These are phyloP conservation scores for Trichophyton mentagrophytes DNA, from an alignment of 2,329 filamentous ascomycete species.

Conservation along the genomic window DNA sequence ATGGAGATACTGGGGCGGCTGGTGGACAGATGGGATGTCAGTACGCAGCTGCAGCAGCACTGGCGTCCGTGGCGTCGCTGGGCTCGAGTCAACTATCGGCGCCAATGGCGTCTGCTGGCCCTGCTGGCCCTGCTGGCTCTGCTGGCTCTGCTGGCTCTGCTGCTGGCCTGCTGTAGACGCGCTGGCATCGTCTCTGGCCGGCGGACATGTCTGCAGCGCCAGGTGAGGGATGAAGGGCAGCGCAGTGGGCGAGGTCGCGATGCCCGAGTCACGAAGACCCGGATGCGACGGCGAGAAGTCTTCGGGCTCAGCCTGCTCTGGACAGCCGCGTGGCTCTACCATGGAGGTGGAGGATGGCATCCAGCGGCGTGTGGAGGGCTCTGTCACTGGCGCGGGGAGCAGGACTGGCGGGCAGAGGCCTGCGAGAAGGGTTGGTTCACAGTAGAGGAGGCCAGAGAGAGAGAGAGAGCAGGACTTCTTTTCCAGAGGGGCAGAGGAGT, in stretches of 20 bases:
- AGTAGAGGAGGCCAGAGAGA: too few species aligned
- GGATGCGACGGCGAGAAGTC: neutral
- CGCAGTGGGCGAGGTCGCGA: neutral
- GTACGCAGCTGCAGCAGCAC: conserved; percentile 12
- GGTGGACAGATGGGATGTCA: conserved; percentile 4
- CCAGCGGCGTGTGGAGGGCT: neutral
- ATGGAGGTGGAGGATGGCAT: neutral
- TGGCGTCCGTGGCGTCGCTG: conserved; percentile 7
- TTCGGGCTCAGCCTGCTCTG: neutral
- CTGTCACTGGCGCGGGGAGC: neutral
- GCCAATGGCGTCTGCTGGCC: neutral
- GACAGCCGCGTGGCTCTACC: conserved; percentile 2
- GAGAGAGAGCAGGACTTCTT: neutral
- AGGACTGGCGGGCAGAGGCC: conserved; percentile 1
- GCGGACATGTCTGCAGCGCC: neutral
- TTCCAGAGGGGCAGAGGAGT: neutral
- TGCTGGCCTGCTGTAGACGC: neutral
- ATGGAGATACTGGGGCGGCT: neutral
- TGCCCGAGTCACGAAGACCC: neutral
- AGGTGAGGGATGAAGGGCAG: neutral
- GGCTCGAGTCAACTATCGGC: neutral
- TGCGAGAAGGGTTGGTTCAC: neutral
- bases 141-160: neutral
- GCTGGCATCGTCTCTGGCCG: neutral
- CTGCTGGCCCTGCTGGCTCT: neutral